Base-by-base conservation (phyloP, 2,329 filamentous ascomycete genomes). In the Arachnopeziza araneosa region DNA sequence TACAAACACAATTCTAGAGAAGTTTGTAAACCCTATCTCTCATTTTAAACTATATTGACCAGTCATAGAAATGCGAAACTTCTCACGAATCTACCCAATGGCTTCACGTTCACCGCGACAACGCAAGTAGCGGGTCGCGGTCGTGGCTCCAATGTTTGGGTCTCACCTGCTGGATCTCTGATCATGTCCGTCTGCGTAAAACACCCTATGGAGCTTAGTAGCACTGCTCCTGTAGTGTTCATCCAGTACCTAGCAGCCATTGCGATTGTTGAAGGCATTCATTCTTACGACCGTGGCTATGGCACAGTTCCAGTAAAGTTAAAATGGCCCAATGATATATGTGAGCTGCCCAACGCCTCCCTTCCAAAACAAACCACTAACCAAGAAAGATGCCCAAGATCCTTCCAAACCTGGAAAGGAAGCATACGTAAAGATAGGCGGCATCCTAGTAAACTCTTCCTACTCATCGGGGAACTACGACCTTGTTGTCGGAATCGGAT, bases 321-420 rank as follows among this genome's bases (percentile, higher is more conserved):
- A 32, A 99, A 99, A 74, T 99, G 95, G 95, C 95, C 95, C 12
- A 99, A 99, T 69, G 95, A 99, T 71, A 90, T 99, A 58, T 93
- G 85, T 87, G 75, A 73, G 80, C 75, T n/a, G 22, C 17, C 4
- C 22, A 24, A 44, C n/a, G 4, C 2, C 17, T 30, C n/a, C 1
- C 3, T 48, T 22, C 5, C 9, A 23, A 30, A 10, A 9, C 19
- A 23, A 30, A 10, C 8, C 19, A 48, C 30, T 55, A 49, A 55
- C 23, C 12, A 48, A 36, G 22, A 24, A 59, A 84, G 84, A 91
- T 70, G 88, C 87, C 0, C 78, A 84, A 23, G 87, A 91, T 69
- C 89, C 83, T 6, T 77, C 74, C 57, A 80, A 79, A 53, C 78
- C 78, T 1, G 73, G 76, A 1, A 68, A 73, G 2, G 75, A 77